A percentile compares a stretch with the other conserved stretches of the same genome.
These are phyloP conservation scores for Aleurites moluccanus DNA, from an alignment of 441 rosid species.

Conservation along the genomic window DNA sequence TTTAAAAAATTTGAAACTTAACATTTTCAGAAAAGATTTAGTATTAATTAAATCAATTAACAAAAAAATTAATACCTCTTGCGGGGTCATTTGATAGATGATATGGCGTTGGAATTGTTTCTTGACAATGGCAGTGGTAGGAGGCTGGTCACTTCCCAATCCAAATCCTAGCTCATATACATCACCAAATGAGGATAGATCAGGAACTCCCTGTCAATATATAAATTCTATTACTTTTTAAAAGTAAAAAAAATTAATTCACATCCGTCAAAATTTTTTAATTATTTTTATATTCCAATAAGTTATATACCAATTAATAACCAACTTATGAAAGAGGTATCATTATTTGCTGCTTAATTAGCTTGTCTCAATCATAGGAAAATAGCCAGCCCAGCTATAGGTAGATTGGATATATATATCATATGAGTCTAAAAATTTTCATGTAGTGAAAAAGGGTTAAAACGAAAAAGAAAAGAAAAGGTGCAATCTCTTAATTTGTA, in stretches of 20 bases:
- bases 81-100: slow-evolving; percentile 65
- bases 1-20: no score
- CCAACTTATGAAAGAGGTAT: background rate
- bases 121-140: slow-evolving; percentile 68
- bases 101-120: slow-evolving; percentile 56
- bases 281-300: no score
- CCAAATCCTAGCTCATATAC: slow-evolving; percentile 70
- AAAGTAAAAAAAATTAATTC: no score
- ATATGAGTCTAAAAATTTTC: background rate
- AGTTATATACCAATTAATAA: no score
- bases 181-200: slow-evolving; percentile 68
- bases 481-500: background rate
- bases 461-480: no score
- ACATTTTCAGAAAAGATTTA: no score
- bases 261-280: no score
- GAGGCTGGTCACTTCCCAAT: slow-evolving; percentile 60
- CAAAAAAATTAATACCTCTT: slow-evolving; percentile 46
- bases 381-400: no score
- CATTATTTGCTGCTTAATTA: background rate
- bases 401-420: no score
- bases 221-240: no score
- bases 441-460: background rate
- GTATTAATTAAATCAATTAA: no score
- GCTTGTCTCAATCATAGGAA: background rate
- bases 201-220: slow-evolving; percentile 66